These are phyloP conservation scores for Podila epigama DNA, from an alignment of 192 early-diverging fungal species.

Conservation along the genomic window DNA sequence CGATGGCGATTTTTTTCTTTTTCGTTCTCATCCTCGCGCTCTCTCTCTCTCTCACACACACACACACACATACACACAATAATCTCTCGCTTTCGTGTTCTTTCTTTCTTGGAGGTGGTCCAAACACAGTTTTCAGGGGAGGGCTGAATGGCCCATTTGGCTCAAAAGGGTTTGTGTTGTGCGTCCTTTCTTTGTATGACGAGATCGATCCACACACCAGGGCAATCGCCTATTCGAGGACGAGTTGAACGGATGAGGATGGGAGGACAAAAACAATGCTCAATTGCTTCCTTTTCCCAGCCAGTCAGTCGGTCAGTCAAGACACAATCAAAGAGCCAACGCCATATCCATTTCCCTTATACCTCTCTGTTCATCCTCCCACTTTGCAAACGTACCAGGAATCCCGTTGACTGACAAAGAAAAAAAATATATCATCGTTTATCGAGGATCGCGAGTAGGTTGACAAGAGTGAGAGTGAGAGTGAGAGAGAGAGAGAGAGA, in stretches of 20 bases:
- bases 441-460: too few relatives aligned
- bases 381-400: too few relatives aligned
- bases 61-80: too few relatives aligned
- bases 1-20: neutral
- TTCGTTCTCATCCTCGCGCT: neutral
- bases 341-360: neutral
- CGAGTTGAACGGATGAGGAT: neutral
- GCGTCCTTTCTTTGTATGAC: too few relatives aligned
- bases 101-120: conserved; percentile 18
- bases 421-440: too few relatives aligned
- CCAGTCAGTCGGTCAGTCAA: neutral
- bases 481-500: too few relatives aligned
- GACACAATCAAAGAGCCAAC: neutral
- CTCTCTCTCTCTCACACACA: too few relatives aligned
- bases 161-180: too few relatives aligned
- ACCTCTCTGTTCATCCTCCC: neutral
- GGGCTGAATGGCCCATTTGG: neutral
- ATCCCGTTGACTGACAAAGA: too few relatives aligned
- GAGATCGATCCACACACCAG: neutral
- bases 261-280: neutral
- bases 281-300: neutral
- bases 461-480: too few relatives aligned
- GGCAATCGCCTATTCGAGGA: neutral
- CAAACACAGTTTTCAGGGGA: conserved; percentile 39
- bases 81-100: too few relatives aligned